A percentile compares a stretch with the other conserved stretches of the same genome.
phyloP scores from a whole-genome alignment of 192 early-diverging fungal species.

The Backusella sp. region DNA sequence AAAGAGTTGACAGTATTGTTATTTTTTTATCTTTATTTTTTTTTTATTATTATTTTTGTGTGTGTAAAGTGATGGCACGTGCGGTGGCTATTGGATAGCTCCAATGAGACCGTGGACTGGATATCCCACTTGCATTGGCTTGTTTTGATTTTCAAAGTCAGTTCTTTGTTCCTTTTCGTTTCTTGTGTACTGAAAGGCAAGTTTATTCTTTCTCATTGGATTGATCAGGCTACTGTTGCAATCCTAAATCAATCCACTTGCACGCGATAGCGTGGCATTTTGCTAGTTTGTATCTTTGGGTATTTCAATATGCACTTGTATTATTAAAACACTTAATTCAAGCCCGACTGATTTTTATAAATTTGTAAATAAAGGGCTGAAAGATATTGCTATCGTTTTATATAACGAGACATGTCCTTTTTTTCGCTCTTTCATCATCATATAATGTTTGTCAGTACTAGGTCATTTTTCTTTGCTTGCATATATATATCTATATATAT shows the following conservation, averaged over 20 bases:
- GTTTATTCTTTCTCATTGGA: background rate
- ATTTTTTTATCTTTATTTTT: background rate
- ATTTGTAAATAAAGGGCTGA: background rate
- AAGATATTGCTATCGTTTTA: background rate
- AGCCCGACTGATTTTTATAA: background rate
- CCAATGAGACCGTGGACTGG: background rate
- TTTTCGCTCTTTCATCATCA: background rate
- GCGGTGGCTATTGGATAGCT: background rate
- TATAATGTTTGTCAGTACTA: too few species aligned
- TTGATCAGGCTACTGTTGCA: background rate
- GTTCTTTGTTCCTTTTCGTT: background rate
- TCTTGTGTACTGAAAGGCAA: constrained; percentile 1
- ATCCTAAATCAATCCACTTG: background rate
- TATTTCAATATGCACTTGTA: background rate
- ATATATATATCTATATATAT: too few species aligned
- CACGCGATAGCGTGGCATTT: background rate
- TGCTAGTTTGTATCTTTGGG: background rate
- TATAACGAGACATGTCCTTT: background rate
- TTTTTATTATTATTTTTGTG: background rate
- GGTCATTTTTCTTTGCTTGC: too few species aligned
- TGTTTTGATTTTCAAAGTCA: background rate
- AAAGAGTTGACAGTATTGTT: background rate
- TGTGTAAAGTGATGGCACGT: background rate
- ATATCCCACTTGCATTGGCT: background rate
- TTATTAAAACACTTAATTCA: background rate